Evolutionary conservation across 2,329 filamentous ascomycete genomes (phyloP).

Genomic region (Epichloe amarillans): DNA sequence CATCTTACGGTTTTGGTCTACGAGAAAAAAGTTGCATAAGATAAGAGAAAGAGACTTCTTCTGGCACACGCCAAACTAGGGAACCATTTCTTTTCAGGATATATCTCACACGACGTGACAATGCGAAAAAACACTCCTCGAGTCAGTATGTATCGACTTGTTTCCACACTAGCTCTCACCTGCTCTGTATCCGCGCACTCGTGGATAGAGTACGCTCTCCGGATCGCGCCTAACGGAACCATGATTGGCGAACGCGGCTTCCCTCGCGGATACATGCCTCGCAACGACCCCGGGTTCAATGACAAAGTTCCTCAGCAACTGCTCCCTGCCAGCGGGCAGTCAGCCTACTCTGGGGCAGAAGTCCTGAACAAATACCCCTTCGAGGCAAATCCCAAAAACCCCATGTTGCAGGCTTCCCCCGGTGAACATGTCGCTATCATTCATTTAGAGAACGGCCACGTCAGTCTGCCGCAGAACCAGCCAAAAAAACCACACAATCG

Average conservation of each 20-base stretch:
- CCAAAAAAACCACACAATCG: slow-evolving; percentile 52
- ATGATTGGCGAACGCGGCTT: slow-evolving; percentile 62
- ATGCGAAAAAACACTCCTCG: neutral
- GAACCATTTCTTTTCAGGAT: slow-evolving; percentile 4
- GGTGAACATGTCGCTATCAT: slow-evolving; percentile 54
- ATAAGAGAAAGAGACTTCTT: neutral
- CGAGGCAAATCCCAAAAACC: slow-evolving; percentile 34
- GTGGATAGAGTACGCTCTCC: slow-evolving; percentile 68
- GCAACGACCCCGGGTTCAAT: slow-evolving; percentile 39
- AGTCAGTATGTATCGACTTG: slow-evolving; percentile 6
- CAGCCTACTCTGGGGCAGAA: slow-evolving; percentile 45
- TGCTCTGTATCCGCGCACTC: slow-evolving; percentile 44
- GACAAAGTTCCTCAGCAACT: slow-evolving; percentile 50
- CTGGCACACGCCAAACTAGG: neutral
- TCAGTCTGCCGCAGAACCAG: slow-evolving; percentile 44
- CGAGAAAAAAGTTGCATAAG: neutral
- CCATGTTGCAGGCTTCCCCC: slow-evolving; percentile 44
- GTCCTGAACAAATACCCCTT: slow-evolving; percentile 31
- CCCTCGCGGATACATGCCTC: slow-evolving; percentile 54
- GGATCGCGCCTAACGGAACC: slow-evolving; percentile 59
- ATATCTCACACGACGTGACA: neutral
- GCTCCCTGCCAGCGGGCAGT: slow-evolving; percentile 49
- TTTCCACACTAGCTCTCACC: slow-evolving; percentile 17
- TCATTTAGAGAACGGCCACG: slow-evolving; percentile 67
- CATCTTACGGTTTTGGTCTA: neutral